Conservation (phyloP, 805 yeast genomes). For the Blastobotrys robertii region DNA sequence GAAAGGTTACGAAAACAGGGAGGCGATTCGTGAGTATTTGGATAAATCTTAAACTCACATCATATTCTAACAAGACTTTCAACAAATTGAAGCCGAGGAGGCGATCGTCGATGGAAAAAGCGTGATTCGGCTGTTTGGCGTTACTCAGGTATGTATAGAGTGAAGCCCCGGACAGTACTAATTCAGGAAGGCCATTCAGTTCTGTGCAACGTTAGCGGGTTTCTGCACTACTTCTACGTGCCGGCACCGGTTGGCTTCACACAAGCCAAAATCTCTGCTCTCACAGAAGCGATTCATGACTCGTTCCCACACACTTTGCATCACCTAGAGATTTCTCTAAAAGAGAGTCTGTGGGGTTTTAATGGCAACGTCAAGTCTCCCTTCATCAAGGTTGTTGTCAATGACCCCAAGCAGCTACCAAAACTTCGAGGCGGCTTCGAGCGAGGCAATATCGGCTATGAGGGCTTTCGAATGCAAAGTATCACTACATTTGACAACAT, state of each 20-base stretch:
- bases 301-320: conserved; percentile 44
- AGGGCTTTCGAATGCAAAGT: conserved; percentile 39
- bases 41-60: too few species aligned
- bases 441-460: conserved; percentile 61
- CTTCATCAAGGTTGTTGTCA: conserved; percentile 63
- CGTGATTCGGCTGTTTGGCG: conserved; percentile 78
- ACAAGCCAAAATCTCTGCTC: conserved; percentile 36
- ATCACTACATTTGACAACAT: conserved; percentile 81
- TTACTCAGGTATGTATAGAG: too few species aligned
- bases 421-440: conserved; percentile 75
- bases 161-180: too few species aligned
- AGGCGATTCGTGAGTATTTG: not conserved
- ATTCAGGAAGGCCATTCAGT: conserved; percentile 80
- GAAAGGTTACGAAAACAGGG: conserved; percentile 26
- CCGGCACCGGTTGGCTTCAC: conserved; percentile 80
- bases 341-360: conserved; percentile 92
- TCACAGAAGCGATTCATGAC: conserved; percentile 6
- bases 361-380: conserved; percentile 69
- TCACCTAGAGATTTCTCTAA: conserved; percentile 52
- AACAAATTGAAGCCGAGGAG: conserved; percentile 94
- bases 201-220: conserved; percentile 81
- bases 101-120: conserved; percentile 45
- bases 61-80: conserved; percentile 44
- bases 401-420: conserved; percentile 56
- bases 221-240: conserved; percentile 80